A percentile compares a stretch with the other conserved stretches of the same genome.
These are phyloP conservation scores for Murraya paniculata DNA, from an alignment of 345 rosid genomes.

Conservation along the genomic window DNA sequence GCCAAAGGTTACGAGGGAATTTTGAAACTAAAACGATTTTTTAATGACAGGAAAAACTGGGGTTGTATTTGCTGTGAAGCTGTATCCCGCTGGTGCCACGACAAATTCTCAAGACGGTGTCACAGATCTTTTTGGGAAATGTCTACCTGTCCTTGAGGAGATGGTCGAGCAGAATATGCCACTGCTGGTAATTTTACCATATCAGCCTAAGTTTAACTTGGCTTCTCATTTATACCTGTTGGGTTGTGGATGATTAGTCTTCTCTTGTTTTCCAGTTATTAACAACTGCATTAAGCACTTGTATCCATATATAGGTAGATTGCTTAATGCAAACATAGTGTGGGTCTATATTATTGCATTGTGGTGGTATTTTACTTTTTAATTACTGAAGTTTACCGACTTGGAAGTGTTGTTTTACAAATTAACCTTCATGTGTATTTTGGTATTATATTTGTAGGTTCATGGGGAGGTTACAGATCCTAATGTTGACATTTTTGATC, in stretches of 20 bases:
- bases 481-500: slow-evolving; percentile 78
- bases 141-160: slow-evolving; percentile 86
- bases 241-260: neutral
- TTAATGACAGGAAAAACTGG: slow-evolving; percentile 67
- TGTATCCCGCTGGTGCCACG: slow-evolving; percentile 97
- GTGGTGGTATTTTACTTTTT: neutral
- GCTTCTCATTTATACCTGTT: neutral
- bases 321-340: neutral
- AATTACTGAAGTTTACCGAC: neutral
- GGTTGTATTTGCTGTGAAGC: slow-evolving; percentile 82
- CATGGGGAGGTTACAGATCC: slow-evolving; percentile 98
- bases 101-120: slow-evolving; percentile 98
- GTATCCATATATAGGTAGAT: neutral
- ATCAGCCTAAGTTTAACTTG: neutral
- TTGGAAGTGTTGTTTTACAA: neutral
- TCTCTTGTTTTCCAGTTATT: neutral
- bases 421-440: neutral
- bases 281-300: neutral
- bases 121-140: slow-evolving; percentile 84
- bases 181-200: slow-evolving; percentile 56
- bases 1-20: neutral
- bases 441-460: slow-evolving; percentile 46
- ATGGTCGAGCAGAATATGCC: slow-evolving; percentile 87
- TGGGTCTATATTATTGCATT: neutral
- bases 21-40: neutral